These are phyloP conservation scores for Lagenaria siceraria DNA, from an alignment of 306 rosid species.

Conservation along the genomic window DNA sequence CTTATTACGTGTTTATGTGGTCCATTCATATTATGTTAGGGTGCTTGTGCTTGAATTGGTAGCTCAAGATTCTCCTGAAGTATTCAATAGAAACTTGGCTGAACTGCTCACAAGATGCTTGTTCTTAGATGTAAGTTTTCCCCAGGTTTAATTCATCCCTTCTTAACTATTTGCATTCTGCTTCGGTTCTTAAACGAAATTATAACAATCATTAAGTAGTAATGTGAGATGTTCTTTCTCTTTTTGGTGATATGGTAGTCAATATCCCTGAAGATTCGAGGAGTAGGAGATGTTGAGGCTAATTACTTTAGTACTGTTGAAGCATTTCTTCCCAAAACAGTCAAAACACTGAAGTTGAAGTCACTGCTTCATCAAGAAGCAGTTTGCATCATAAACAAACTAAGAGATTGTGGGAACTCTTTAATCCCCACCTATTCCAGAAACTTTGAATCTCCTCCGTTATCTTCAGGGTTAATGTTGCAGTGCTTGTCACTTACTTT, in stretches of 20 bases:
- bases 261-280: constrained; percentile 18
- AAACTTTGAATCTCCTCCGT: background rate
- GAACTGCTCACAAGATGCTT: constrained; percentile 11
- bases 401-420: constrained; percentile 2
- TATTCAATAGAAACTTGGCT: constrained; percentile 6
- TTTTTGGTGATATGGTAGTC: constrained; percentile 4
- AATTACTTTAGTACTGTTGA: background rate
- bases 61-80: constrained; percentile 6
- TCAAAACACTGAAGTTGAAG: constrained; percentile 17
- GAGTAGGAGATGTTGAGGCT: constrained; percentile 10
- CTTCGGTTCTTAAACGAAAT: background rate
- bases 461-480: constrained; percentile 5
- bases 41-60: constrained; percentile 18
- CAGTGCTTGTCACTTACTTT: constrained; percentile 17
- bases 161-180: background rate
- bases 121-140: constrained; percentile 16
- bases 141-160: background rate
- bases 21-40: constrained; percentile 2
- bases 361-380: constrained; percentile 11
- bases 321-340: constrained; percentile 14
- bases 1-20: background rate
- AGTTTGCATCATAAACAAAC: constrained; percentile 1
- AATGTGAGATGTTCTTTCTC: background rate
- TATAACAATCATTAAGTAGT: background rate
- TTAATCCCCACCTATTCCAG: background rate